phyloP scores from a whole-genome alignment of 768 basidiomycete genomes.

The Boletus speciosus region DNA sequence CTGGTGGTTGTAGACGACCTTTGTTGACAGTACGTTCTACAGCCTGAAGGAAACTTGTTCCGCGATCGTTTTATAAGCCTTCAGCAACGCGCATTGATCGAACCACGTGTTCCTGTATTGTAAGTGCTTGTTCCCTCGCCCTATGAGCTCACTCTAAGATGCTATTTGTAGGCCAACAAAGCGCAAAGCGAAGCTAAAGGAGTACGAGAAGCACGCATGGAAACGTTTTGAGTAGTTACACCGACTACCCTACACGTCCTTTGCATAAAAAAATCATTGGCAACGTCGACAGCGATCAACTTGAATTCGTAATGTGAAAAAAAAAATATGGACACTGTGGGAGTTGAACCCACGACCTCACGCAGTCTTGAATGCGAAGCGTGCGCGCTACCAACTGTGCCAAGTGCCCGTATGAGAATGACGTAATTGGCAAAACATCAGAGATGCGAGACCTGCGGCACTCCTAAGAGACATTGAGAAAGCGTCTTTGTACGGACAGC shows the following conservation, averaged over 20 bases:
- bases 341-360: conserved; percentile 35
- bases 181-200: conserved; percentile 46
- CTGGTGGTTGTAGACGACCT: neutral
- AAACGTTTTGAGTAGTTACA: conserved; percentile 56
- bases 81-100: conserved; percentile 83
- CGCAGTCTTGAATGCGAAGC: conserved; percentile 30
- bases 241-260: neutral
- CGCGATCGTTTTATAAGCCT: conserved; percentile 83
- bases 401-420: conserved; percentile 19
- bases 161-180: conserved; percentile 21
- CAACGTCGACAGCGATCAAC: neutral
- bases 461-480: neutral
- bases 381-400: conserved; percentile 35
- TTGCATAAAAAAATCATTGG: neutral
- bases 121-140: conserved; percentile 35
- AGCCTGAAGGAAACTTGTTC: conserved; percentile 95
- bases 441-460: neutral
- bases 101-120: conserved; percentile 80
- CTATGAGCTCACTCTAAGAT: neutral
- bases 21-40: neutral
- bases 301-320: neutral
- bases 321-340: conserved; percentile 31
- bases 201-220: conserved; percentile 80
- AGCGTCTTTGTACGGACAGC: neutral
- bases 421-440: accelerated